Conservation (phyloP, 2,329 filamentous ascomycete species). For the Sporothrix pseudoabietina region DNA sequence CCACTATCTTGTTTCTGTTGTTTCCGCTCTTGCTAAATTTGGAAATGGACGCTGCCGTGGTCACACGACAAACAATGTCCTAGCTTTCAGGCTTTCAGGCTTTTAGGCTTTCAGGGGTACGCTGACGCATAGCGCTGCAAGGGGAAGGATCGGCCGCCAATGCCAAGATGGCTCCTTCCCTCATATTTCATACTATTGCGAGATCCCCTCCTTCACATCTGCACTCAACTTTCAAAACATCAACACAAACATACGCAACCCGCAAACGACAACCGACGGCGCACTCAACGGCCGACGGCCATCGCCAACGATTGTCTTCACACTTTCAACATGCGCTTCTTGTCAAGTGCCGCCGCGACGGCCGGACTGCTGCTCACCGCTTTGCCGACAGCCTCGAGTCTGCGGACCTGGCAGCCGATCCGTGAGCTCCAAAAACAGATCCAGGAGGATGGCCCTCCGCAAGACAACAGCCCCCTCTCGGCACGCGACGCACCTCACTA, state of each 20-base stretch:
- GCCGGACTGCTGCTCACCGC: conserved; percentile 3
- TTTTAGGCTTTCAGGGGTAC: neutral
- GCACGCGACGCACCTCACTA: conserved; percentile 37
- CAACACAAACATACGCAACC: neutral
- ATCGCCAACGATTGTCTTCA: neutral
- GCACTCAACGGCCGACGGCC: neutral
- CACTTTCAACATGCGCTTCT: neutral
- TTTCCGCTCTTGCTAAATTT: neutral
- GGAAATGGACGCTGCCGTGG: neutral
- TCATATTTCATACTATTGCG: neutral
- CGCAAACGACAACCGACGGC: neutral
- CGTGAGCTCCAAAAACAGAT: conserved; percentile 27
- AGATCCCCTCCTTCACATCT: neutral
- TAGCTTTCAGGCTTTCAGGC: neutral
- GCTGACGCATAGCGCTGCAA: neutral
- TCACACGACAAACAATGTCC: neutral
- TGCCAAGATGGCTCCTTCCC: neutral
- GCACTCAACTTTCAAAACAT: neutral
- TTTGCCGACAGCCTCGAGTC: neutral
- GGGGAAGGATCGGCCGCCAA: neutral
- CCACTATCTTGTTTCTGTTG: neutral
- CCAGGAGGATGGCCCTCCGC: too few relatives aligned
- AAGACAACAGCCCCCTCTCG: neutral
- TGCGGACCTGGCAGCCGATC: conserved; percentile 32
- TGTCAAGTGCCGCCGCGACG: neutral